Evolutionary conservation across 176 grass and related monocot species (phyloP), one percentile per base, ranked within the genome.

Genomic region (Dendrocalamus sinicus): DNA sequence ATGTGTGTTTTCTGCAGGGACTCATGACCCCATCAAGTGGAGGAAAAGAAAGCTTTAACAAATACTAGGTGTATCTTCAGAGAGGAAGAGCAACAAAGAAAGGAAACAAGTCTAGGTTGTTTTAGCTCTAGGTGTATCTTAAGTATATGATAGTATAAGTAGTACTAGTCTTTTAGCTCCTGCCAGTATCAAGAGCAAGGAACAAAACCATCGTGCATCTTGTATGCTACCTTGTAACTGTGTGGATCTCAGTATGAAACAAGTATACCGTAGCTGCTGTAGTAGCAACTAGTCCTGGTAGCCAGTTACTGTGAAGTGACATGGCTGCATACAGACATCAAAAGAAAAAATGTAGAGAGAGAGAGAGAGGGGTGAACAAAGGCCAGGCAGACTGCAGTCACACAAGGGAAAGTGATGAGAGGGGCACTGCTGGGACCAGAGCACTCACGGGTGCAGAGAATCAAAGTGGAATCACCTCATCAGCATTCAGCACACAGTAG

Each of bases 251-350:
- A 79, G 30, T 59, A 84, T 80, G 59, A 30, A 58, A 70, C 16
- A 67, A 66, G 44, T 59, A 78, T 23, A 83, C 39, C 67, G 61
- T 77, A 81, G 72, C 22, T 76, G 55, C 5, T 75, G 84, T 12
- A 39, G 54, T 51, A 37, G 53, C 43, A 37, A 67, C 39, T 72
- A 37, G 65, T 55, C 11, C 76, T 85, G 51, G 61, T 67, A 81
- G 62, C 81, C 68, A 67, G 68, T 84, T 66, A 46, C 40, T 76
- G 62, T 81, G 68, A 81, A 73, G 41, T 78, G 76, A 61, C 63
- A 74, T 89, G 85, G 82, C 86, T 90, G 76, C 78, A 83, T 91
- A 92, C 90, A 94, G 84, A 89, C 82, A 89, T 87, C 63, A 22
- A 89, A 91, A 80, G 76, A 40, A 53, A 88, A 68, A 45, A 87